Base-by-base conservation (phyloP, 176 grass and related monocot species). In the Musa itinerans region DNA sequence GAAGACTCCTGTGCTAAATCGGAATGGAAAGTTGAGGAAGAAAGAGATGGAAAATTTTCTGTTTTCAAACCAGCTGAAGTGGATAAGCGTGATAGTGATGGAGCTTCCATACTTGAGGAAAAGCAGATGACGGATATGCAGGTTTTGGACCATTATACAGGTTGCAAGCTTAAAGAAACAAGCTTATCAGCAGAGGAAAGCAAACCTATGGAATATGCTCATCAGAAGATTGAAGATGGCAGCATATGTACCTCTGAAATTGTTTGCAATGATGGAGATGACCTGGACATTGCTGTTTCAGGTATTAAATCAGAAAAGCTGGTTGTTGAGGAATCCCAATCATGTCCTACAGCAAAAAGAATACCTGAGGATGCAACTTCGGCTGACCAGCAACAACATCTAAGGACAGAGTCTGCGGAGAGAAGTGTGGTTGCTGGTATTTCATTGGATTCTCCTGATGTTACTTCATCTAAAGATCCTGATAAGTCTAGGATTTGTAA, bases 201-300 rank as follows among this genome's bases (percentile, higher is more conserved):
- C 77, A 79, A 19, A 66, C 57, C 48, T 65, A 76, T 53, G 43
- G 66, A 54, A 71, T 19, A 49, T 82, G 70, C 74, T 65, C 63
- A 20, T 86, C 70, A 76, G 23, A 94, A 90, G 34, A 43, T 43
- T 71, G 80, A 79, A 79, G 83, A 85, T 50, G 75, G 80, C 25
- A 75, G 69, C 82, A 20, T 71, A 29, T 48, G 19, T 22, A 74
- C 63, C 54, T 68, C 82, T 75, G 78, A 77, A 61, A 65, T 69
- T 52, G 68, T 16, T 4, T 13, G 1, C 48, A 50, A 51, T 51
- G 68, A 65, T 65, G 80, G 58, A 14, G 29, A 26, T 76, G 59
- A 65, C 29, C 73, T 48, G 72, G 73, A 72, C 50, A n/a, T 69
- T 51, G 63, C 53, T 70, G 50, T 52, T 58, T 62, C 77, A 66